phyloP scores from a whole-genome alignment of 2,329 filamentous ascomycete genomes.

The Trichoderma guizhouense region DNA sequence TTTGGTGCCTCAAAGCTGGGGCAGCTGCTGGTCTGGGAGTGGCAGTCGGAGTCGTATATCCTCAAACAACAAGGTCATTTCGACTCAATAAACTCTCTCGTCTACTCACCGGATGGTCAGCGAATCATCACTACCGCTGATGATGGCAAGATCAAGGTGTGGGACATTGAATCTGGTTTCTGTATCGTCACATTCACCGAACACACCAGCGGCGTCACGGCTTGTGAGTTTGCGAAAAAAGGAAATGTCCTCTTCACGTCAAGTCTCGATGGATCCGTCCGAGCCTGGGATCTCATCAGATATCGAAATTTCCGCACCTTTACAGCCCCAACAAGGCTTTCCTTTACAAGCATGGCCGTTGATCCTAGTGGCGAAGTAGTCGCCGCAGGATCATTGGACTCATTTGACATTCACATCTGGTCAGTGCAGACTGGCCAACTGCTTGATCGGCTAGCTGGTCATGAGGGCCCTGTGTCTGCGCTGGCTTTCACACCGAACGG shows the following conservation, averaged over 20 bases:
- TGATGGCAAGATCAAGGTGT: conserved; percentile 97
- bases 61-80: conserved; percentile 97
- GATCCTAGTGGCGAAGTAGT: conserved; percentile 96
- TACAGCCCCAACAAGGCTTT: conserved; percentile 84
- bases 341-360: conserved; percentile 92
- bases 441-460: conserved; percentile 83
- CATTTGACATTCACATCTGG: conserved; percentile 97
- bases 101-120: conserved; percentile 91
- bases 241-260: conserved; percentile 95
- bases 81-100: conserved; percentile 88
- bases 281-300: conserved; percentile 93
- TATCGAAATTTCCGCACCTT: conserved; percentile 98
- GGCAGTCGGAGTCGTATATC: conserved; percentile 98
- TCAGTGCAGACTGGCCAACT: conserved; percentile 96
- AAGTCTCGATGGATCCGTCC: conserved; percentile 87
- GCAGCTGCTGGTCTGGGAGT: conserved; percentile 97
- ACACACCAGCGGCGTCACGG: conserved; percentile 89
- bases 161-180: conserved; percentile 95
- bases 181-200: conserved; percentile 98
- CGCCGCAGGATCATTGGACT: conserved; percentile 90
- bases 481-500: conserved; percentile 88
- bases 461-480: conserved; percentile 89
- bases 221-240: conserved; percentile 90
- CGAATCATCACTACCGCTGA: conserved; percentile 91
- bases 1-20: conserved; percentile 95